Percentiles rank a stretch among this genome's conserved stretches.
Conservation (phyloP, 805 yeast species). For the Yamadazyma olivae region DNA sequence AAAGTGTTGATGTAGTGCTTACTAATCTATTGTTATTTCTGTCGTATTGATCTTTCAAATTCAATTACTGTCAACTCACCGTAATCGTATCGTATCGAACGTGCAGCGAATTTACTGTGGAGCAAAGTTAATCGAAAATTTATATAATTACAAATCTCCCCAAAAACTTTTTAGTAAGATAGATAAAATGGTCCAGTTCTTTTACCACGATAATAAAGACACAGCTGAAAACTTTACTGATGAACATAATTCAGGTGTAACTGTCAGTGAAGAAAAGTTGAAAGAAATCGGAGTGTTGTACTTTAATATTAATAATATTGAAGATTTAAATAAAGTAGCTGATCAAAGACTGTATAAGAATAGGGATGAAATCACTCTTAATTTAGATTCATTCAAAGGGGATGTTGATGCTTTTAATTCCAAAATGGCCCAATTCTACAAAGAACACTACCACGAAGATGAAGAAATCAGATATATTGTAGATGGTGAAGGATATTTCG, state of each 20-base stretch:
- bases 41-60: no score
- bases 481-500: conserved; percentile 91
- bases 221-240: conserved; percentile 56
- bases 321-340: conserved; percentile 67
- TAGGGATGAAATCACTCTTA: conserved; percentile 67
- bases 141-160: no score
- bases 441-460: conserved; percentile 93
- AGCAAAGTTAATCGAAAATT: no score
- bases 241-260: conserved; percentile 68
- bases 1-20: no score
- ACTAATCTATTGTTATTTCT: no score
- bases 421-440: conserved; percentile 68
- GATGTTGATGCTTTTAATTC: conserved; percentile 51
- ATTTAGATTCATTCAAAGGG: conserved; percentile 59
- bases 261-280: conserved; percentile 50
- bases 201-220: conserved; percentile 63
- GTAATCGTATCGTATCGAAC: no score
- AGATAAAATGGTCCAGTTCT: conserved; percentile 30
- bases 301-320: conserved; percentile 45
- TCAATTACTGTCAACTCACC: no score
- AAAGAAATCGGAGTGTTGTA: conserved; percentile 67
- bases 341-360: conserved; percentile 70
- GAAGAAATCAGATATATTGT: conserved; percentile 90
- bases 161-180: no score
- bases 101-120: no score